These are phyloP conservation scores for Fusarium tanahbumbuense DNA, from an alignment of 2,329 filamentous ascomycete species.

Conservation along the genomic window DNA sequence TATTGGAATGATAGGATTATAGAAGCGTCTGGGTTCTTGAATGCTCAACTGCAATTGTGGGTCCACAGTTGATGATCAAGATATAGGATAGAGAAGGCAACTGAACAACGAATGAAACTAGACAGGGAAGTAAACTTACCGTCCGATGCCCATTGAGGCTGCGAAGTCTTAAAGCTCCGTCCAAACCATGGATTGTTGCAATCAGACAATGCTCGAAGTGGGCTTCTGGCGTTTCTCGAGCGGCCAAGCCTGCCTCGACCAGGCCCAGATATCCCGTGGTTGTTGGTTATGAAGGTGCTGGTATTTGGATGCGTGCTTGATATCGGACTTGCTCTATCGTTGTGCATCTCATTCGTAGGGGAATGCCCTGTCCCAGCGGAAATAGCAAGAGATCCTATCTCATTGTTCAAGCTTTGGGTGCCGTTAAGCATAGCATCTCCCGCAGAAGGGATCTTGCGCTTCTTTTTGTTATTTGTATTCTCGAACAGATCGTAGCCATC, in stretches of 20 bases:
- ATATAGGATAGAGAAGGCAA: background rate
- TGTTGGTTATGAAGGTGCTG: slow-evolving; percentile 63
- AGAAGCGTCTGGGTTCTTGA: background rate
- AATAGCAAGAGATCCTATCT: slow-evolving; percentile 56
- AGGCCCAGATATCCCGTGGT: slow-evolving; percentile 79
- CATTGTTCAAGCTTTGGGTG: slow-evolving; percentile 52
- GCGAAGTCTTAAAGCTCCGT: slow-evolving; percentile 59
- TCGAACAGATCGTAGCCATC: slow-evolving; percentile 98
- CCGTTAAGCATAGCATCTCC: slow-evolving; percentile 70
- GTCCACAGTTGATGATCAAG: too few relatives aligned
- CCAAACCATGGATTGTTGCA: slow-evolving; percentile 67
- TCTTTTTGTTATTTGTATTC: slow-evolving; percentile 99
- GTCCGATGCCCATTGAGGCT: slow-evolving; percentile 59
- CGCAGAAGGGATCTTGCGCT: slow-evolving; percentile 94
- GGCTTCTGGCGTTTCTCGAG: slow-evolving; percentile 69
- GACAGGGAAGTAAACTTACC: slow-evolving; percentile 54
- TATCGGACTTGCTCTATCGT: slow-evolving; percentile 42
- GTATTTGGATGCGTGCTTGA: slow-evolving; percentile 49
- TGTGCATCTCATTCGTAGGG: slow-evolving; percentile 48
- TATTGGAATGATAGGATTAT: background rate
- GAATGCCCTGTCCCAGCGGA: slow-evolving; percentile 38
- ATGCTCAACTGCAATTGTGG: background rate
- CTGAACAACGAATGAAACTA: background rate
- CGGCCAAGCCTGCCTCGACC: slow-evolving; percentile 87
- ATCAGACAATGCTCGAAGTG: slow-evolving; percentile 70